Conservation (phyloP, 176 grass and related monocot genomes). For the Oryza longistaminata region DNA sequence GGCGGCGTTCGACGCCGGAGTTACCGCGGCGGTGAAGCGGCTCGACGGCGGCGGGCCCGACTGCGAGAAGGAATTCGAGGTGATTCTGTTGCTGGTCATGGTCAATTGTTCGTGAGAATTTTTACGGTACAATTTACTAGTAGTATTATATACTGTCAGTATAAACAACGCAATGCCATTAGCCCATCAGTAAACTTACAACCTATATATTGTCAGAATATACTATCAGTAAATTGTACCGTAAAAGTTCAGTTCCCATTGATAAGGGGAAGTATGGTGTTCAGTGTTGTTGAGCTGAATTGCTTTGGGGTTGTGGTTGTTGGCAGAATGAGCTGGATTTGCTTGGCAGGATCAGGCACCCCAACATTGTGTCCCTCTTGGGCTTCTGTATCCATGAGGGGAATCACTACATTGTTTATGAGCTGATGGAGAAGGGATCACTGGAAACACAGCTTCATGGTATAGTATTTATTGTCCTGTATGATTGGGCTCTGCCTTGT, state of each 20-base stretch:
- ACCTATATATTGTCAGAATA: too few relatives aligned
- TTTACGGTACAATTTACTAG: too few relatives aligned
- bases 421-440: constrained; percentile 97
- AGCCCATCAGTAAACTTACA: too few relatives aligned
- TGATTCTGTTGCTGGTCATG: constrained; percentile 19
- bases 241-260: too few relatives aligned
- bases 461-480: constrained; percentile 46
- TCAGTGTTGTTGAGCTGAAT: not conserved
- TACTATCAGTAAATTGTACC: too few relatives aligned
- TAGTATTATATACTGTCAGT: too few relatives aligned
- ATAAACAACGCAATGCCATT: too few relatives aligned
- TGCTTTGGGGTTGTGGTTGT: constrained; percentile 29
- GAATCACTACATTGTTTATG: constrained; percentile 77
- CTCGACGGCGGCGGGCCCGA: constrained; percentile 57
- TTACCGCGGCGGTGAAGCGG: constrained; percentile 71
- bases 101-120: not conserved
- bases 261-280: not conserved
- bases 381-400: constrained; percentile 81
- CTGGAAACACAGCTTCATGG: constrained; percentile 89
- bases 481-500: constrained; percentile 33
- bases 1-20: constrained; percentile 65
- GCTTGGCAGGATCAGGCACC: constrained; percentile 87
- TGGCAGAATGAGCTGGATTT: constrained; percentile 96
- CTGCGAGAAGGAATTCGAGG: constrained; percentile 90
- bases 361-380: constrained; percentile 90